These are phyloP conservation scores for Alternaria alternata DNA, from an alignment of 2,329 filamentous ascomycete species.

Conservation along the genomic window DNA sequence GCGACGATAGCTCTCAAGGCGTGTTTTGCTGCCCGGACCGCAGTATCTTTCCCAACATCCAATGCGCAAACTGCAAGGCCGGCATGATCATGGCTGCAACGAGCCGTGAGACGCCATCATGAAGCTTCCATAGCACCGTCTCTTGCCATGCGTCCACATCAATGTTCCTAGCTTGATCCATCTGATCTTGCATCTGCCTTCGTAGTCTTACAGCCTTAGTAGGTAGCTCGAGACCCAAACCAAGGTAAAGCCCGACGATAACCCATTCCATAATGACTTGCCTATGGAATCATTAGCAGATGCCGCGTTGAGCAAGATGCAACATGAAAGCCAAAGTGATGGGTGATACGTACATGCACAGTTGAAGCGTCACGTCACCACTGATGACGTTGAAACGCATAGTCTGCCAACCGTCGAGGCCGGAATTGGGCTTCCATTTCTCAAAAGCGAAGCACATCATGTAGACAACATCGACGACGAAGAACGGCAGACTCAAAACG, in stretches of 20 bases:
- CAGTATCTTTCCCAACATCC: slow-evolving; percentile 43
- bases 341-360: slow-evolving; percentile 44
- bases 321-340: too few relatives aligned
- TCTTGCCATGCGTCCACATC: slow-evolving; percentile 42
- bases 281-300: slow-evolving; percentile 21
- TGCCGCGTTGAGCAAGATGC: not conserved
- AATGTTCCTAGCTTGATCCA: slow-evolving; percentile 34
- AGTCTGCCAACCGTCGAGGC: slow-evolving; percentile 21
- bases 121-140: slow-evolving; percentile 45
- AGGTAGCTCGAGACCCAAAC: slow-evolving; percentile 41
- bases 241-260: slow-evolving; percentile 44
- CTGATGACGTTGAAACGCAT: slow-evolving; percentile 49
- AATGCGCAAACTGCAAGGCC: slow-evolving; percentile 43
- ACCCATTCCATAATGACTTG: slow-evolving; percentile 49
- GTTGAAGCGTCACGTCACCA: slow-evolving; percentile 43
- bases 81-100: slow-evolving; percentile 45
- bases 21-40: slow-evolving; percentile 24
- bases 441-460: slow-evolving; percentile 51
- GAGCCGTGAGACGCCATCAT: slow-evolving; percentile 36
- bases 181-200: slow-evolving; percentile 39
- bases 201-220: slow-evolving; percentile 42
- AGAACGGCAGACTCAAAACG: slow-evolving; percentile 47
- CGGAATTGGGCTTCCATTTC: slow-evolving; percentile 21
- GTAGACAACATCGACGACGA: slow-evolving; percentile 48
- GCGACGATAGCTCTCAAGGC: not conserved